These are phyloP conservation scores for Pythium sukuiense DNA, from an alignment of 352 stramenopile genomes.

Conservation along the genomic window DNA sequence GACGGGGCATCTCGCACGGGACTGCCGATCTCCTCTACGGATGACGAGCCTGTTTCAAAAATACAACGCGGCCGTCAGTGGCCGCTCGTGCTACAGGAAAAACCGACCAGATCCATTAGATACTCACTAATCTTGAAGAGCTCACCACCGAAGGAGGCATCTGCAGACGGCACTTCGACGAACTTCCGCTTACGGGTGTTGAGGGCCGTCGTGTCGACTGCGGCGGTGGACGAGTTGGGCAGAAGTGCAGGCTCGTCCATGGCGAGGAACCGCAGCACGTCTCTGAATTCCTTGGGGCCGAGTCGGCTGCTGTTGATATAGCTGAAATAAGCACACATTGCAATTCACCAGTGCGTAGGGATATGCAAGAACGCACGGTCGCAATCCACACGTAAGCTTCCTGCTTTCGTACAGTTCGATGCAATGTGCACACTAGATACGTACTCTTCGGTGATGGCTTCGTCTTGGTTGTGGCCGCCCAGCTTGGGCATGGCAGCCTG, in stretches of 20 bases:
- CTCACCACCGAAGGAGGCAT: conserved; percentile 25
- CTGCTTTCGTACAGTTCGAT: conserved; percentile 21
- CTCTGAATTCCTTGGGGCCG: conserved; percentile 82
- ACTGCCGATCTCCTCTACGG: conserved; percentile 52
- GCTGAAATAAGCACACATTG: conserved; percentile 55
- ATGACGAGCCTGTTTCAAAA: conserved; percentile 34
- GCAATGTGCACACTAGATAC: conserved; percentile 32
- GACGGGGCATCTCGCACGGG: conserved; percentile 32
- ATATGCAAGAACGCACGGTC: conserved; percentile 19
- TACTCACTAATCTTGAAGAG: conserved; percentile 40
- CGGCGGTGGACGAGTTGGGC: conserved; percentile 46
- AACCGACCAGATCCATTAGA: no score
- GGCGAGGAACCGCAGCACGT: conserved; percentile 80
- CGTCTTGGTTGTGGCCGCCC: conserved; percentile 47
- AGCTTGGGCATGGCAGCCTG: conserved; percentile 72
- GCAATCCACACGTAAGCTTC: conserved; percentile 29
- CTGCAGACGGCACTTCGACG: conserved; percentile 53
- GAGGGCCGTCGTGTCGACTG: conserved; percentile 35
- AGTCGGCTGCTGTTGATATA: conserved; percentile 80
- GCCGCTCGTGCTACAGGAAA: no score
- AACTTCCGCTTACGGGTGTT: conserved; percentile 79
- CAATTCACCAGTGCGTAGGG: conserved; percentile 19
- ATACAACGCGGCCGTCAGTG: neutral
- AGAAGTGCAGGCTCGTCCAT: conserved; percentile 83
- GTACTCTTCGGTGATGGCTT: conserved; percentile 82